A percentile compares a stretch with the other conserved stretches of the same genome.
Evolutionary conservation across 768 basidiomycete species (phyloP).

Genomic region (Lentinula detonsa): DNA sequence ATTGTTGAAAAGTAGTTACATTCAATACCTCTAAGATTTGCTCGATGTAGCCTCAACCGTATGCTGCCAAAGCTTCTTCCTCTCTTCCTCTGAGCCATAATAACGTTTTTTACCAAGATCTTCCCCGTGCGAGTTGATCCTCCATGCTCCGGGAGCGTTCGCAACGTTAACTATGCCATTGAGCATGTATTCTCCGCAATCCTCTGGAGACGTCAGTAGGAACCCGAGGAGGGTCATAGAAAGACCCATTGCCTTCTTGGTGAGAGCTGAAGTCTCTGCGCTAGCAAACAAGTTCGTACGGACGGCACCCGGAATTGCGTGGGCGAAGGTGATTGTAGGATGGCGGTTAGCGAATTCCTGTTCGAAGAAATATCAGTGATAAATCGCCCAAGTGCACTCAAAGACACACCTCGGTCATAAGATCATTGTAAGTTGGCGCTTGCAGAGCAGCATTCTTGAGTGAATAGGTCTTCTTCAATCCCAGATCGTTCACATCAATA

Average conservation of each 20-base stretch:
- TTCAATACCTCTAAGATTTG: neutral
- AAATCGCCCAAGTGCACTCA: no score
- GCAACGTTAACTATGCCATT: conserved; percentile 8
- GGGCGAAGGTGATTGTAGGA: conserved; percentile 27
- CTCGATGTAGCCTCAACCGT: conserved; percentile 10
- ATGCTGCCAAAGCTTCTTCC: conserved; percentile 15
- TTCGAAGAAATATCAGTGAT: neutral
- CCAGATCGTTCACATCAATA: conserved; percentile 23
- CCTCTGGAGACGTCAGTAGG: conserved; percentile 7
- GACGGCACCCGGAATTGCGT: conserved; percentile 29
- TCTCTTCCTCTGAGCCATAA: conserved; percentile 5
- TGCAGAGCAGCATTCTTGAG: conserved; percentile 11
- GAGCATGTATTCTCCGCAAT: conserved; percentile 14
- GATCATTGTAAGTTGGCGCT: conserved; percentile 21
- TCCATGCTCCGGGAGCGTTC: conserved; percentile 9
- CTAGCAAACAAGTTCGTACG: conserved; percentile 21
- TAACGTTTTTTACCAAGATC: conserved; percentile 13
- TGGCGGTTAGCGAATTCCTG: conserved; percentile 27
- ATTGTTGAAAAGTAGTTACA: neutral
- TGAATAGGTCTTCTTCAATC: conserved; percentile 22
- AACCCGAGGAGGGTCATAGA: conserved; percentile 7
- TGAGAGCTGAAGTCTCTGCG: conserved; percentile 9
- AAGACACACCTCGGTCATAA: conserved; percentile 13
- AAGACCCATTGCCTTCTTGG: conserved; percentile 9
- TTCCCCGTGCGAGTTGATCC: conserved; percentile 13